Evolutionary conservation across 2,329 filamentous ascomycete genomes (phyloP), one percentile per base, ranked within the genome.

Genomic region (Cladosporium sp.): DNA sequence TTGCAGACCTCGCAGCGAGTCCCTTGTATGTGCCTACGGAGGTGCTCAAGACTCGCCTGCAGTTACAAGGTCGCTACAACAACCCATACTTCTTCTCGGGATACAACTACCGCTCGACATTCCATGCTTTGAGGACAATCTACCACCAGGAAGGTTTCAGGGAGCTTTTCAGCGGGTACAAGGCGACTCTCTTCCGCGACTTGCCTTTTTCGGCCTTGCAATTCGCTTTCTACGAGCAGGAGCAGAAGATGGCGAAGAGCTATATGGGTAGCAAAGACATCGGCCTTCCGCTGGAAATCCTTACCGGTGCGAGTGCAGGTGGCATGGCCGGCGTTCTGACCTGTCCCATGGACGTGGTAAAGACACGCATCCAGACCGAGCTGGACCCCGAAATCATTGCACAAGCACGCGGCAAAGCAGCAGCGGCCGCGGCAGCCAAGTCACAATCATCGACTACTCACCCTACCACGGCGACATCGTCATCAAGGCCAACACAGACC

Each of bases 211-310:
- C 92, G 0, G 93, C 93, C 0, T 73, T 98, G 9, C 93, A 98
- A 65, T 97, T 98, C 69, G 92, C 94, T 62, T 96, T 98, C 67
- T 98, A 95, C 74, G 93, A 98, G 69, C 88, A 97, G 68, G 91
- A 91, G 65, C 88, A 91, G 62, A 82, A 78, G 39, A 80, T 88
- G 77, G 91, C 93, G 1, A 86, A 86, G 62, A 69, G 82, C 47
- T 94, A 86, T 77, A 84, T 86, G 63, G 82, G 85, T 29, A 86
- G 84, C 55, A 80, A 85, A 51, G 88, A 96, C 52, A 94, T 98
- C 47, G 93, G 93, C 1, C 71, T 94, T 29, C 78, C 83, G 1
- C 69, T 97, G 32, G 93, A 98, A 67, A 85, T 97, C 19, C 69
- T 94, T 12, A 98, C 93, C 0, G 93, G 91, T 13, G 90, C 88